These are phyloP conservation scores for Solanum lignicaule DNA, from an alignment of 257 asterid genomes.

Conservation along the genomic window DNA sequence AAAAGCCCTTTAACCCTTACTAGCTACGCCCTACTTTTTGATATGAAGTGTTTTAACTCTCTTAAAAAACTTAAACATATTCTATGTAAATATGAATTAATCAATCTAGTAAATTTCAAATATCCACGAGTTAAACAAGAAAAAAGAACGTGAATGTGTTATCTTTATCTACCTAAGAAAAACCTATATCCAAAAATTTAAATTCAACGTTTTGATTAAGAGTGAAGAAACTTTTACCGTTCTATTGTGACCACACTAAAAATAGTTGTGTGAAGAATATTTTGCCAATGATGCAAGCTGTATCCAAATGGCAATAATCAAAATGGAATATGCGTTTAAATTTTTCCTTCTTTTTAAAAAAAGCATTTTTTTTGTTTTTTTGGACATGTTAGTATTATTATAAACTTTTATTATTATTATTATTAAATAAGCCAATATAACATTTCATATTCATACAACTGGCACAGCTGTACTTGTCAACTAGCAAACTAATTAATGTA, in stretches of 20 bases:
- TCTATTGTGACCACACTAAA: neutral
- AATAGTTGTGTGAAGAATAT: neutral
- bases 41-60: neutral
- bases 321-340: neutral
- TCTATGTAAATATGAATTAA: neutral
- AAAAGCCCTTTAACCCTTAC: neutral
- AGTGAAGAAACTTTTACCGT: neutral
- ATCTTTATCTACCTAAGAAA: neutral
- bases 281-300: neutral
- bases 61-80: neutral
- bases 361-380: neutral
- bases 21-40: neutral
- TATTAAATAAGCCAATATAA: neutral
- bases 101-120: neutral
- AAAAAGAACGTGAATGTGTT: neutral
- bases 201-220: neutral
- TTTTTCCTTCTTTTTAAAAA: neutral
- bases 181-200: neutral
- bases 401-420: neutral
- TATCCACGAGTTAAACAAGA: neutral
- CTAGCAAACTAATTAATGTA: neutral
- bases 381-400: neutral
- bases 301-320: neutral
- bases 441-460: neutral
- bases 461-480: neutral